Evolutionary conservation across 805 yeast species (phyloP).

Genomic region (Candida tallmaniae): DNA sequence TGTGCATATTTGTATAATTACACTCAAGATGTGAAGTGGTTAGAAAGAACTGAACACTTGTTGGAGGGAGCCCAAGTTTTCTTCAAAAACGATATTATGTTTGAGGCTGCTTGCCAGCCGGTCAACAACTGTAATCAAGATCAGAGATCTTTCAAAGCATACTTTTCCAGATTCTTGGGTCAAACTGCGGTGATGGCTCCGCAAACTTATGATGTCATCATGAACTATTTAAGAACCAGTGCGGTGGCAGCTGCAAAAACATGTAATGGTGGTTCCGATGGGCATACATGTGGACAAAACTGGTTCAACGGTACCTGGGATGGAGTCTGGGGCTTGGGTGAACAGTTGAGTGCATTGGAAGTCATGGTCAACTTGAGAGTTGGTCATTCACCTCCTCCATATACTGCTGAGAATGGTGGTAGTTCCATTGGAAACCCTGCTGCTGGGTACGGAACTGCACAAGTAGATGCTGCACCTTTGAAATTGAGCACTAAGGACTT

Average conservation of each 20-base stretch:
- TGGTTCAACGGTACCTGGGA: conserved; percentile 60
- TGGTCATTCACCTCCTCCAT: conserved; percentile 51
- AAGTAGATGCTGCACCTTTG: conserved; percentile 37
- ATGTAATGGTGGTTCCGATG: conserved; percentile 71
- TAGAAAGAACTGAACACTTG: conserved; percentile 50
- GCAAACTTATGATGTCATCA: conserved; percentile 43
- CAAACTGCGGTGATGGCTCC: conserved; percentile 72
- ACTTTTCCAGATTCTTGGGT: conserved; percentile 69
- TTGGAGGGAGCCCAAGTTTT: conserved; percentile 53
- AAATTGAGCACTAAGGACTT: conserved; percentile 50
- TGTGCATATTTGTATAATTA: conserved; percentile 74
- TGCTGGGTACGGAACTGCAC: conserved; percentile 54
- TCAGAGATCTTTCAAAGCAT: conserved; percentile 91
- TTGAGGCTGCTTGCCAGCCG: conserved; percentile 81
- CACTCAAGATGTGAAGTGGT: conserved; percentile 68
- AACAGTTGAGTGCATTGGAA: conserved; percentile 73
- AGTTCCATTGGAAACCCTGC: conserved; percentile 61
- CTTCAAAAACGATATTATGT: conserved; percentile 54
- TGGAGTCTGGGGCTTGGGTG: conserved; percentile 68
- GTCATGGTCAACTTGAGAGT: conserved; percentile 46
- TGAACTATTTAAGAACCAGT: conserved; percentile 36
- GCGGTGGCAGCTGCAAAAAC: conserved; percentile 62
- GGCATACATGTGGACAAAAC: conserved; percentile 69
- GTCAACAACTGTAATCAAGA: conserved; percentile 67
- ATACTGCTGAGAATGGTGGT: conserved; percentile 62